Conservation (phyloP, 1,284 basidiomycete species). For the Leccinum huronense region DNA sequence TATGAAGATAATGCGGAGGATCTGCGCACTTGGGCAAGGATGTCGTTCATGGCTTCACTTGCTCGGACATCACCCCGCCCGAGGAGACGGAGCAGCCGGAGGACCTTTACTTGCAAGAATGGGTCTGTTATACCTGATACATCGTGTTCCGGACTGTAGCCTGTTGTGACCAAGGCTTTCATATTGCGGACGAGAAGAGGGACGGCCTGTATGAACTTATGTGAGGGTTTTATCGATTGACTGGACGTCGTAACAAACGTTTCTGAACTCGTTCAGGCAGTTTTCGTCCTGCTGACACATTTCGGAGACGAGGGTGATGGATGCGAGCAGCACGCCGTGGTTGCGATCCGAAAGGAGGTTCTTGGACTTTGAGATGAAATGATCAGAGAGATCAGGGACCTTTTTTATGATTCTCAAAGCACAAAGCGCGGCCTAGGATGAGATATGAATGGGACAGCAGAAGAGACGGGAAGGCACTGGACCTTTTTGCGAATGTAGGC, state of each 20-base stretch:
- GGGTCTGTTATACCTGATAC: conserved; percentile 99
- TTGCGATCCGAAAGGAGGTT: conserved; percentile 93
- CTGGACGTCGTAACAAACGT: conserved; percentile 47
- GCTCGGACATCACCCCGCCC: conserved; percentile 85
- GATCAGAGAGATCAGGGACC: conserved; percentile 94
- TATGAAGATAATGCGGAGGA: neutral
- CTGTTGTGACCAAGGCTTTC: conserved; percentile 93
- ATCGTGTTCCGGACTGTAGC: conserved; percentile 98
- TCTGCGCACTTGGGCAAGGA: conserved; percentile 79
- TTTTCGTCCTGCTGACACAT: conserved; percentile 83
- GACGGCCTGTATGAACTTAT: conserved; percentile 62
- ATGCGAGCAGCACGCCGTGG: conserved; percentile 92
- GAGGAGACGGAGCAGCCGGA: conserved; percentile 89
- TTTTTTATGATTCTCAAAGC: conserved; percentile 96
- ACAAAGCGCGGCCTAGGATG: conserved; percentile 84
- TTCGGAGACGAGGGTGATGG: conserved; percentile 93
- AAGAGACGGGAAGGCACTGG: conserved; percentile 15
- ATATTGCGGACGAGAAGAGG: conserved; percentile 93
- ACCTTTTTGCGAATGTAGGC: conserved; percentile 99
- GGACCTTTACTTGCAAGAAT: conserved; percentile 95
- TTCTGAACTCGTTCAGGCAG: conserved; percentile 85
- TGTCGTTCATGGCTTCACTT: conserved; percentile 98
- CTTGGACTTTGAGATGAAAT: conserved; percentile 88
- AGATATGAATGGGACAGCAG: conserved; percentile 12
- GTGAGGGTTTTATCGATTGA: conserved; percentile 3